Evolutionary conservation across 176 grass and related monocot genomes (phyloP).

Genomic region (Puya raimondii): DNA sequence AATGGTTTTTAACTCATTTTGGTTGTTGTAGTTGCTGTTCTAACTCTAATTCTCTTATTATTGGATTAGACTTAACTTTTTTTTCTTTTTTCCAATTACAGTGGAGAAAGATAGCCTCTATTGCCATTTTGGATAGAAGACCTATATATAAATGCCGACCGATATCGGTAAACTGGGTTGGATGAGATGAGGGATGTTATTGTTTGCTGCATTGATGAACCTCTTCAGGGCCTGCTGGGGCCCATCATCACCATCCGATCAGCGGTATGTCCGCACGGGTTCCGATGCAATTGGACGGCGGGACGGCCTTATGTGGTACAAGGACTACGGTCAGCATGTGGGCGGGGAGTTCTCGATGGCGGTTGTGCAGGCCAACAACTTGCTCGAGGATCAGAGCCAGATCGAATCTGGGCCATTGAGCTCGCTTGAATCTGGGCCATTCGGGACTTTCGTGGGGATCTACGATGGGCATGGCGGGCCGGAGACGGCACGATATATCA

Average conservation of each 20-base stretch:
- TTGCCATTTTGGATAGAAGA: conserved; percentile 4
- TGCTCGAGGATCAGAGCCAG: conserved; percentile 89
- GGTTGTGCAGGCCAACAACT: conserved; percentile 85
- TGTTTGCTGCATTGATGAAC: conserved; percentile 47
- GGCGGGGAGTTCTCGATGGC: conserved; percentile 93
- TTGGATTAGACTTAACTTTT: neutral
- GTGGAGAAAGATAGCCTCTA: neutral
- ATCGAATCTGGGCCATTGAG: conserved; percentile 65
- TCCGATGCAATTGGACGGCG: conserved; percentile 47
- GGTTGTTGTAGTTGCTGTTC: neutral
- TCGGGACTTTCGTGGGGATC: conserved; percentile 77
- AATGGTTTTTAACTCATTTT: neutral
- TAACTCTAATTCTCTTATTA: neutral
- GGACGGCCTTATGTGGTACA: conserved; percentile 94
- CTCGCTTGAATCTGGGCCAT: conserved; percentile 60
- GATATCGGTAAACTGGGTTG: neutral
- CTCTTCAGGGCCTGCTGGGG: conserved; percentile 81
- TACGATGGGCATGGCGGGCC: conserved; percentile 96
- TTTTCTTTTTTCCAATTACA: neutral
- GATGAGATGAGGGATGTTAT: conserved; percentile 62
- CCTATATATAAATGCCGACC: neutral
- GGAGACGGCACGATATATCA: conserved; percentile 79
- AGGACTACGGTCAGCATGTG: conserved; percentile 74
- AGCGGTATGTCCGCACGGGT: conserved; percentile 37
- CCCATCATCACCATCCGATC: conserved; percentile 34